Base-by-base conservation (phyloP, 345 rosid genomes). In the Abelmoschus esculentus region DNA sequence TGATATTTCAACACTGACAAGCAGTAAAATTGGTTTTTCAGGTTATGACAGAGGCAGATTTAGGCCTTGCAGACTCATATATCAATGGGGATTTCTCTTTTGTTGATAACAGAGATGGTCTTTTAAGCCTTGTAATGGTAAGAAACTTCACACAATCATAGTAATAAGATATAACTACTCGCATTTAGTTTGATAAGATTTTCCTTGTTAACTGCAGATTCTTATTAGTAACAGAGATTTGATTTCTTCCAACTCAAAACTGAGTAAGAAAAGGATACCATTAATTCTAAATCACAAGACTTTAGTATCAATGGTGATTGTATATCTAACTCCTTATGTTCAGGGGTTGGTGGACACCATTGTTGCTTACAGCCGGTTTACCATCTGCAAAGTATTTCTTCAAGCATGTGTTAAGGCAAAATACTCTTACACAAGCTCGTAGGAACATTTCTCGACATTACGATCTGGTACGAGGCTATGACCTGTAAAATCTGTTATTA, bases 261-360 rank as follows among this genome's bases (percentile, higher is more conserved):
- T 80, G 71, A 79, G 64, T 15, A 87, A 83, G 84, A 86, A 79
- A 80, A 91, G 93, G 98, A 75, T 56, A 31, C 44, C 34, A 11
- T 58, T 19, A 63, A 15, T 19, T 54, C 14, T 50, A 26, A 9
- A 28, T 22, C 40, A 1, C 18, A 32, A 26, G 32, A 62, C 56
- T 31, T 10, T 54, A 22, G 17, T 52, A 61, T 63, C 40, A 22
- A 22, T 22, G 26, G 17, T 13, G 31, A 11, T 5, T 17, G 14
- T 7, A 44, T 9, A 36, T 64, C 53, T 57, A 17, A 12, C 22
- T 15, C 1, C 40, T 13, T 65, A 61, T 69, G 14, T 58, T 17
- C 56, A 93, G 98, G 83, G 98, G 98, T 38, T 91, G 98, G 98
- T 93, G 98, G 98, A 91, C 95, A 11, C 98, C 97, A 18, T 56